Conservation (phyloP, 257 asterid species). For the Solanum microdontum region DNA sequence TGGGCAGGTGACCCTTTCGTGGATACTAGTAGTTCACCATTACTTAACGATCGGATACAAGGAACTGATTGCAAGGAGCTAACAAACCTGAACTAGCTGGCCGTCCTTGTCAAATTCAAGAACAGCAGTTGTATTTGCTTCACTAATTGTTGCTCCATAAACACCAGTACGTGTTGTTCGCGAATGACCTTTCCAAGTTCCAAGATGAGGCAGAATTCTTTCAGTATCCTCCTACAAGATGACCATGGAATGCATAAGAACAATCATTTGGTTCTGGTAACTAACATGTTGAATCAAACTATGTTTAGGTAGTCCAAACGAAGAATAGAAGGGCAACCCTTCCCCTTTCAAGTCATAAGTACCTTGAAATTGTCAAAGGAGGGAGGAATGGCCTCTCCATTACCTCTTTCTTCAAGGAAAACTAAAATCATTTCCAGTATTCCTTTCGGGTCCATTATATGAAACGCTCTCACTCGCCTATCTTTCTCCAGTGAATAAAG, state of each 20-base stretch:
- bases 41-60: neutral
- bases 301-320: neutral
- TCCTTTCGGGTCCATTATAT: constrained; percentile 73
- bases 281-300: neutral
- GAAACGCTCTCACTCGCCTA: constrained; percentile 69
- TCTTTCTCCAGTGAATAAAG: constrained; percentile 69
- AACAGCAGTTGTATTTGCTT: constrained; percentile 58
- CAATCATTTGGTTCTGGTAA: neutral
- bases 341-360: constrained; percentile 2
- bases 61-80: neutral
- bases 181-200: constrained; percentile 90
- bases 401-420: constrained; percentile 78
- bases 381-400: constrained; percentile 34
- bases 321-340: neutral
- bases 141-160: constrained; percentile 75
- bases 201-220: constrained; percentile 55
- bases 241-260: constrained; percentile 3
- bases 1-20: neutral
- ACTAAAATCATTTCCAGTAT: constrained; percentile 62
- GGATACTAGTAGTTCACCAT: neutral
- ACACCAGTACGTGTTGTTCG: constrained; percentile 87
- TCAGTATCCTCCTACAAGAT: constrained; percentile 42
- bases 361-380: constrained; percentile 50
- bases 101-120: constrained; percentile 62
- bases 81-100: constrained; percentile 65